Base-by-base conservation (phyloP, 441 rosid species). In the Kokia cookei region DNA sequence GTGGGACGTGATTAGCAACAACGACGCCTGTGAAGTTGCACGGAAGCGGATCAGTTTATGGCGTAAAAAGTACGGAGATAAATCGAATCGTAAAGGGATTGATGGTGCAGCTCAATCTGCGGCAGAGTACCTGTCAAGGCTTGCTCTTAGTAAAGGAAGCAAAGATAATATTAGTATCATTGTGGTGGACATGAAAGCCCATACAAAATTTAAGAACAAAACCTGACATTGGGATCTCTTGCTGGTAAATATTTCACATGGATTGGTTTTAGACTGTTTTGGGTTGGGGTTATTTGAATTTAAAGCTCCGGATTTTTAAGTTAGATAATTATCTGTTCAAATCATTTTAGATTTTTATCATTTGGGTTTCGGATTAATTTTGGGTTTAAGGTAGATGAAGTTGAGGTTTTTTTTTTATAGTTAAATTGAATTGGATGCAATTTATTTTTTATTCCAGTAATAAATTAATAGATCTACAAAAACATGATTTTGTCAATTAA, bases 141-240 rank as follows among this genome's bases (percentile, higher is more conserved):
- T 88, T 60, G 94, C 92, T 22, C 73, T 85, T 19, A 86, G 86
- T 29, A 88, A 83, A 78, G 94, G 94, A 61, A 90, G 94, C 78
- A 78, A 84, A 76, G 94, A 85, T 78, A 86, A 88, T 69, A 88
- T 88, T 72, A 84, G 80, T 15, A 87, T 86, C 40, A 84, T 85
- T 68, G 90, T 86, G 5, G 84, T 88, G 17, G 90, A 88, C 83
- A 79, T 86, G 70, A 86, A 87, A 84, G 81, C 87, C 72, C 91
- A 73, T 54, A 89, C 91, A 77, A 87, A 84, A 78, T 66, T 83
- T 71, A 86, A 86, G 84, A 83, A 58, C 68, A 86, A 66, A 76
- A 3, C 47, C 5, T 5, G 22, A 22, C 1, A 53, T 3, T 17
- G 57, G 19, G 9, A 53, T 17, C 8, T 53, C 24, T 53, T 53